These are phyloP conservation scores for Psilocybe cyanescens DNA, from an alignment of 768 basidiomycete genomes.

Conservation along the genomic window DNA sequence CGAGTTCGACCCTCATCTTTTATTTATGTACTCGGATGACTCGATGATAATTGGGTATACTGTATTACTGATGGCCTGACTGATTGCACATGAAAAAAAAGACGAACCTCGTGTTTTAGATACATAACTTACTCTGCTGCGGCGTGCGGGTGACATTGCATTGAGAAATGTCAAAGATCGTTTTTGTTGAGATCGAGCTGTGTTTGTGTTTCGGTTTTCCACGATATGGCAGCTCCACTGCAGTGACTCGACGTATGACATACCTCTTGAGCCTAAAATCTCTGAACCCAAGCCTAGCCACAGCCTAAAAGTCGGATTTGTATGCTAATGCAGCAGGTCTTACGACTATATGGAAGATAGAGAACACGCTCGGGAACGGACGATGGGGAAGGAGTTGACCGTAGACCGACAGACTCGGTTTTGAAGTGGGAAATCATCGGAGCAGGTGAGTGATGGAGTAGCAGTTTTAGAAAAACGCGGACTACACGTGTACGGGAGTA, in stretches of 20 bases:
- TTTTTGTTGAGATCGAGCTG: not conserved
- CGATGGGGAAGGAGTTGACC: not conserved
- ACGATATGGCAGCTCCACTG: not conserved
- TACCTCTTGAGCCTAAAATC: not conserved
- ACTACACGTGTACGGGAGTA: constrained; percentile 22
- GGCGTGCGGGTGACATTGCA: not conserved
- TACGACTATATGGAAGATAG: not conserved
- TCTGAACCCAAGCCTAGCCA: not conserved
- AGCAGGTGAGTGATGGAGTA: not conserved
- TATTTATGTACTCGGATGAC: not conserved
- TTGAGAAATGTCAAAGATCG: not conserved
- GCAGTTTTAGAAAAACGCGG: constrained; percentile 16
- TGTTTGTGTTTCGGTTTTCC: not conserved
- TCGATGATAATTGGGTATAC: not conserved
- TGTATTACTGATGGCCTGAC: too few relatives aligned
- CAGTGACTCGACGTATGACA: not conserved
- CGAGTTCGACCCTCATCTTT: not conserved
- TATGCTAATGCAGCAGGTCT: not conserved
- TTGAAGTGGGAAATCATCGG: constrained; percentile 17
- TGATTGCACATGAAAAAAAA: too few relatives aligned
- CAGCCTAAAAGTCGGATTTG: not conserved
- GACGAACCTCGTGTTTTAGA: not conserved
- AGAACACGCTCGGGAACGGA: not conserved
- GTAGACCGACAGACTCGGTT: constrained; percentile 7
- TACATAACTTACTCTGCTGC: not conserved